Evolutionary conservation across 2,329 filamentous ascomycete species (phyloP).

Genomic region (Verticillium isaacii): DNA sequence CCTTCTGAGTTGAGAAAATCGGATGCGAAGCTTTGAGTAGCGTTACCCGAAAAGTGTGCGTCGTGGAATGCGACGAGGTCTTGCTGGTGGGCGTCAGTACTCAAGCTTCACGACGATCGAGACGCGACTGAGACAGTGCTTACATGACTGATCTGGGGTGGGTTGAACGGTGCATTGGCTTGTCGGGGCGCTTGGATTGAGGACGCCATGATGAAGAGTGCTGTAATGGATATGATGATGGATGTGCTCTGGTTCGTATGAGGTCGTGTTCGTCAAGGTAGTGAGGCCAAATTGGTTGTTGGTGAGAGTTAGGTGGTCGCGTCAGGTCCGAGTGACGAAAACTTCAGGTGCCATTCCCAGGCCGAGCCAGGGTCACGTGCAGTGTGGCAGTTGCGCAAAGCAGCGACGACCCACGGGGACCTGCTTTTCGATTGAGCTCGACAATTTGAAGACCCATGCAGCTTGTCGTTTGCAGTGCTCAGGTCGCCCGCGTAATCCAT

Average conservation of each 20-base stretch:
- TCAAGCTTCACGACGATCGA: neutral
- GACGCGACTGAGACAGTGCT: neutral
- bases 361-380: neutral
- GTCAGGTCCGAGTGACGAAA: neutral
- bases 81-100: constrained; percentile 36
- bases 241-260: neutral
- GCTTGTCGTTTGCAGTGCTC: neutral
- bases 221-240: neutral
- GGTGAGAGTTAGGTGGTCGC: neutral
- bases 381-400: neutral
- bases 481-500: neutral
- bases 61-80: constrained; percentile 56
- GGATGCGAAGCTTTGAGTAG: constrained; percentile 39
- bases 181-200: neutral
- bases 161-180: neutral
- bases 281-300: neutral
- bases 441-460: neutral
- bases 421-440: neutral
- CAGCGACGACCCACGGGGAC: neutral
- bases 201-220: neutral
- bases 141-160: constrained; percentile 8
- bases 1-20: constrained; percentile 35
- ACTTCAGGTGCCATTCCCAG: neutral
- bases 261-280: neutral
- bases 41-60: constrained; percentile 50